Evolutionary conservation across 305 asterid species (phyloP), one percentile per base, ranked within the genome.

Genomic region (Stenogyne calaminthoides): DNA sequence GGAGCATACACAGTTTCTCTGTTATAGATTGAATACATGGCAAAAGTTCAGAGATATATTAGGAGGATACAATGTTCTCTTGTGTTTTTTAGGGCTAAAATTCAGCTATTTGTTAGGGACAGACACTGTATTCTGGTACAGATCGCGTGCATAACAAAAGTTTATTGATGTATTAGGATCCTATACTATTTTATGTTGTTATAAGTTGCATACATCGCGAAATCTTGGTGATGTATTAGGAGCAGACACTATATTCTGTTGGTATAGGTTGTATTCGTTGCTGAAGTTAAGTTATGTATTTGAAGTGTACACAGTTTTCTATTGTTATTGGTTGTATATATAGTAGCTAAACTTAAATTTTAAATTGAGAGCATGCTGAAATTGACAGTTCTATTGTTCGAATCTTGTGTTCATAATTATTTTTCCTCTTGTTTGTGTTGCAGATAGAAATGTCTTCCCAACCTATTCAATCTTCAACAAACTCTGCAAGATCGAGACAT

Each of bases 401-500:
- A 63, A 25, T 78, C 58, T 64, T n/a, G 34, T 60, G 59, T 58
- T 67, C 11, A 46, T 14, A 11, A 19, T 46, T 27, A 64, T 64
- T 71, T 7, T 46, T 19, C 27, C 19, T 57, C 12, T 67, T 70
- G 57, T 76, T 75, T 85, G 84, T 91, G 81, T 80, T 87, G 76
- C 64, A 81, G 80, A 63, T 18, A 63, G 47, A 78, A 16, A 93
- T 83, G 20, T 73, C 91, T 70, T 59, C 92, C 10, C 90, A 88
- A 57, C 96, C 87, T 8, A 82, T 67, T 59, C 96, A 84, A 66
- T 87, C 97, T 55, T 85, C 97, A 32, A 82, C 81, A 74, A 88
- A 76, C 82, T 84, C 99, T 22, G 87, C 86, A 40, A 82, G 91
- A 71, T 89, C 98, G n/a, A 83, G 88, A 61, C 97, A 91, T 52